Conservation (phyloP, 176 grass and related monocot genomes). For the Triticum urartu region DNA sequence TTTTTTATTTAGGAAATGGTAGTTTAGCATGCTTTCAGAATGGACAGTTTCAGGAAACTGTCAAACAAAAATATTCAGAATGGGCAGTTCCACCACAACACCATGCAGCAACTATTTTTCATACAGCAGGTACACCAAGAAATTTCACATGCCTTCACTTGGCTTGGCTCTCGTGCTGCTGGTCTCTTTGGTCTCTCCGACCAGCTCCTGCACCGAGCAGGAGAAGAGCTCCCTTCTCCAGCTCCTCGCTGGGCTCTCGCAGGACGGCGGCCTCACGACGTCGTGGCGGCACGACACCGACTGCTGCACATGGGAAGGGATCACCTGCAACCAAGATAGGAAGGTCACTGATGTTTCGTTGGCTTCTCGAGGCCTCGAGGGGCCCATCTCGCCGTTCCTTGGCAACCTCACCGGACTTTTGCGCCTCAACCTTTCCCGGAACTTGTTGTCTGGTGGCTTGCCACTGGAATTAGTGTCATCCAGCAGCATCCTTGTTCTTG, state of each 20-base stretch:
- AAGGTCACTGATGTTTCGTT: background rate
- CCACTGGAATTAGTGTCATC: background rate
- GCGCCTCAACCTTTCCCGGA: conserved; percentile 2
- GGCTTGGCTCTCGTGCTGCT: background rate
- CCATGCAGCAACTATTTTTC: too few species aligned
- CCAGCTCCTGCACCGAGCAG: background rate
- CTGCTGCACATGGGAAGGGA: conserved; percentile 31
- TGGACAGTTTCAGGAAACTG: background rate
- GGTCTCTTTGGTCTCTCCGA: background rate
- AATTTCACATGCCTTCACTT: background rate
- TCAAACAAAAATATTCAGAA: background rate
- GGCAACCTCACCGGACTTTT: conserved; percentile 3
- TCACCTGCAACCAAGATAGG: background rate
- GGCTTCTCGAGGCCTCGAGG: background rate
- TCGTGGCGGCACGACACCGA: background rate
- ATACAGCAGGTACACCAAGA: background rate
- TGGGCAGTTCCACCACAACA: background rate
- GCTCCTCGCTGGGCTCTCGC: background rate
- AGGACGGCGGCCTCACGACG: background rate
- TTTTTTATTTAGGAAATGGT: too few species aligned
- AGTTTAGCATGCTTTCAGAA: background rate
- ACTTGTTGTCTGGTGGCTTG: background rate
- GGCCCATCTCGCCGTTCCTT: conserved; percentile 8
- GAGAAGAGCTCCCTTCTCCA: conserved; percentile 1
- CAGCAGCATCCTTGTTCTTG: background rate